These are phyloP conservation scores for Xylariaceae sp. DNA, from an alignment of 2,329 filamentous ascomycete species.

Conservation along the genomic window DNA sequence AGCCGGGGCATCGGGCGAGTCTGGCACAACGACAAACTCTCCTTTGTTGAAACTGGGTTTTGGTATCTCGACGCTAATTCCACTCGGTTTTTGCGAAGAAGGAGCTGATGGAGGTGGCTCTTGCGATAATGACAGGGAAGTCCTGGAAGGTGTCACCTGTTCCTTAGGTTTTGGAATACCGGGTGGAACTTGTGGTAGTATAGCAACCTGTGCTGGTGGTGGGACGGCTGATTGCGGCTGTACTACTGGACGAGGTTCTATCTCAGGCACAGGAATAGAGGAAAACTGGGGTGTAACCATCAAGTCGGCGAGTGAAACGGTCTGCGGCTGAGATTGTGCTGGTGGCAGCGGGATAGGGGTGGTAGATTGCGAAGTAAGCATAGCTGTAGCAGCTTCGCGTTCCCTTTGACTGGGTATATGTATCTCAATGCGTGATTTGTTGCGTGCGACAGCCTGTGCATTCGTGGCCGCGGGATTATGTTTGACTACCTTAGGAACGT, in stretches of 20 bases:
- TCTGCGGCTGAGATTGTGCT: slow-evolving; percentile 36
- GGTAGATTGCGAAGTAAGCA: slow-evolving; percentile 27
- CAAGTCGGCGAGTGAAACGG: slow-evolving; percentile 40
- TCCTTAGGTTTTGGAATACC: slow-evolving; percentile 20
- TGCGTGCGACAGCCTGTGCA: slow-evolving; percentile 38
- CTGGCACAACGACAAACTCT: slow-evolving; percentile 58
- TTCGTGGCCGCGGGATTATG: slow-evolving; percentile 48
- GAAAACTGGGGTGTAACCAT: slow-evolving; percentile 36
- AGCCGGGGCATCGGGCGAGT: slow-evolving; percentile 53
- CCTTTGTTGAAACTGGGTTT: slow-evolving; percentile 53
- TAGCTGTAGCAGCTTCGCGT: slow-evolving; percentile 30
- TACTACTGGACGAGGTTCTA: slow-evolving; percentile 26
- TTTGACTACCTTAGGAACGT: slow-evolving; percentile 44
- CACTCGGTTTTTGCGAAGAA: slow-evolving; percentile 31
- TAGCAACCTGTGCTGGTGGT: slow-evolving; percentile 6
- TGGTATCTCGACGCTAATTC: slow-evolving; percentile 56
- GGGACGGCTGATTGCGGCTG: slow-evolving; percentile 17
- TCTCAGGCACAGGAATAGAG: slow-evolving; percentile 23
- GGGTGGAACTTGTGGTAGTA: neutral
- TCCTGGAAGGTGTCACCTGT: slow-evolving; percentile 6
- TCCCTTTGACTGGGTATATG: slow-evolving; percentile 38
- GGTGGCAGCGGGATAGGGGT: slow-evolving; percentile 15
- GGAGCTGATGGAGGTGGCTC: slow-evolving; percentile 16
- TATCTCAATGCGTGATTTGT: slow-evolving; percentile 39
- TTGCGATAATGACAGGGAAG: slow-evolving; percentile 15